phyloP scores from a whole-genome alignment of 768 basidiomycete species.

The Mycena maculata region DNA sequence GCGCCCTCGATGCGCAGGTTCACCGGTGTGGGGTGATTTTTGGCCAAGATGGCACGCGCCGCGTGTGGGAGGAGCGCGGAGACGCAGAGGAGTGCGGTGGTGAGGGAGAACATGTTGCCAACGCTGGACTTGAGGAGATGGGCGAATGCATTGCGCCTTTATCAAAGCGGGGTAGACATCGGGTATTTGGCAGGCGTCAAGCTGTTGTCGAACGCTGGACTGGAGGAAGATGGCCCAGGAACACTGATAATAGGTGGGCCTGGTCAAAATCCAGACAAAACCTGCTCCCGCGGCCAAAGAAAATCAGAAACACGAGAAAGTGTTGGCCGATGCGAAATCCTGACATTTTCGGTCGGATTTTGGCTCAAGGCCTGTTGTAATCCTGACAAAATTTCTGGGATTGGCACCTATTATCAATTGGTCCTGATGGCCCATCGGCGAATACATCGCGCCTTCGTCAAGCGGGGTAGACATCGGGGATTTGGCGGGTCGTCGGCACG shows the following conservation, averaged over 20 bases:
- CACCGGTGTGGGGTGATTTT: slow-evolving; percentile 19
- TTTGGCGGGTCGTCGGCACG: slow-evolving; percentile 4
- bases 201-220: background rate
- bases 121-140: slow-evolving; percentile 11
- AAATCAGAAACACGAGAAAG: too few relatives aligned
- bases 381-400: too few relatives aligned
- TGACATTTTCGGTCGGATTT: too few relatives aligned
- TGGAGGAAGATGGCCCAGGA: background rate
- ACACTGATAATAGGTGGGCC: too few relatives aligned
- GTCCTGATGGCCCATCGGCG: too few relatives aligned
- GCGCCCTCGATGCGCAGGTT: slow-evolving; percentile 55
- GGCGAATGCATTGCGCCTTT: background rate
- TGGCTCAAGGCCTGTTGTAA: too few relatives aligned
- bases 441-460: too few relatives aligned
- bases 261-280: too few relatives aligned
- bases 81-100: slow-evolving; percentile 14
- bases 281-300: too few relatives aligned
- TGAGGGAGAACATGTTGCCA: slow-evolving; percentile 10
- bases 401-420: too few relatives aligned
- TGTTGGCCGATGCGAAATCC: too few relatives aligned
- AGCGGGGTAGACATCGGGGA: too few relatives aligned
- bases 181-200: background rate
- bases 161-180: slow-evolving; percentile 18
- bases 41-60: slow-evolving; percentile 8
- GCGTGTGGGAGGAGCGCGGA: slow-evolving; percentile 13